A percentile compares a stretch with the other conserved stretches of the same genome.
Evolutionary conservation across 129 eudicot genomes (phyloP).

Genomic region (Oenanthe sinensis): DNA sequence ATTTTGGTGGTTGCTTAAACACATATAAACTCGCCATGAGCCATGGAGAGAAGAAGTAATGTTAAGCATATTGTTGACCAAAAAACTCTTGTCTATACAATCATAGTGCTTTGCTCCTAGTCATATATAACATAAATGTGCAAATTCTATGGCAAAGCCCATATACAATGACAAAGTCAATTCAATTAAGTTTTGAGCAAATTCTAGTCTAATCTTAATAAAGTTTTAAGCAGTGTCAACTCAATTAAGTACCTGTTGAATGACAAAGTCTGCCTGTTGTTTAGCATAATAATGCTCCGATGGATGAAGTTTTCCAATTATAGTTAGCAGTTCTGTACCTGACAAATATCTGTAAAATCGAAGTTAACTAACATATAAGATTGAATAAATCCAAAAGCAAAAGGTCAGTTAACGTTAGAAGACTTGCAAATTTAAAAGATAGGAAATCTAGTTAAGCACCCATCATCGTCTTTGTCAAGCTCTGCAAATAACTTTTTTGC

Average conservation of each 20-base stretch:
- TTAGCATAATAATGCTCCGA: constrained; percentile 94
- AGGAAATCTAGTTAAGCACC: constrained; percentile 32
- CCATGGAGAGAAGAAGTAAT: background rate
- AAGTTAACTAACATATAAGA: background rate
- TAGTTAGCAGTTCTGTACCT: constrained; percentile 68
- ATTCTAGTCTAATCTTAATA: no score
- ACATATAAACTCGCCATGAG: background rate
- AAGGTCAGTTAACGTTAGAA: background rate
- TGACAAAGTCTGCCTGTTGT: constrained; percentile 91
- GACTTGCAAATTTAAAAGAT: background rate
- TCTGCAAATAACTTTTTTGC: constrained; percentile 70
- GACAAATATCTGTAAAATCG: constrained; percentile 54
- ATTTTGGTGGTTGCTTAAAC: background rate
- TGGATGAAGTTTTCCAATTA: constrained; percentile 92
- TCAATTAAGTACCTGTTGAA: constrained; percentile 55
- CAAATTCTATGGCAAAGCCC: background rate
- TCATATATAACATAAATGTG: background rate
- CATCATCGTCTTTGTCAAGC: constrained; percentile 90
- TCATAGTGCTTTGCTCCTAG: background rate
- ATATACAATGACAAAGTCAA: no score
- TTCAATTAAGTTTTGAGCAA: no score
- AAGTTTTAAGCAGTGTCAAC: background rate
- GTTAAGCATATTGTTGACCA: background rate
- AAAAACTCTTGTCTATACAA: background rate
- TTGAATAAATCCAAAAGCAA: background rate